Base-by-base conservation (phyloP, 2,329 filamentous ascomycete species). In the Leptographium radiaticola region DNA sequence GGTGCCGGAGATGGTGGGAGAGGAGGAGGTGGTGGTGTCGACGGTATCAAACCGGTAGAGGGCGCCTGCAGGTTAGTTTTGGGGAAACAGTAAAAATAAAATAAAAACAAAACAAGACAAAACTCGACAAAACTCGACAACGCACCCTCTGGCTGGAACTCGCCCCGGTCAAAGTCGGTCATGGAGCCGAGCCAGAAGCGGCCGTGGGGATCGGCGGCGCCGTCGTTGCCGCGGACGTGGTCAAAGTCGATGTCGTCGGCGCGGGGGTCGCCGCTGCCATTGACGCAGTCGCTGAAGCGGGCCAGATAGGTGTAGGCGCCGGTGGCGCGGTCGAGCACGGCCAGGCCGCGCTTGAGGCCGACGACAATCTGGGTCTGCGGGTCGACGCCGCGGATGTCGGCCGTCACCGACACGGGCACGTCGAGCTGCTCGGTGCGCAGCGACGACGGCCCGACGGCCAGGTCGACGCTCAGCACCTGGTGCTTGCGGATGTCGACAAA, bases 111-210 rank as follows among this genome's bases (percentile, higher is more conserved):
- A n/a, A n/a, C n/a, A n/a, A n/a, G n/a, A n/a, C n/a, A n/a, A n/a
- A n/a, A n/a, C n/a, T n/a, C n/a, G n/a, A n/a, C n/a, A n/a, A n/a
- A n/a, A n/a, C n/a, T n/a, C 31, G 20, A 30, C 7, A 6, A 46
- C 70, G 65, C 61, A 78, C 78, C 77, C 66, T 84, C 77, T 47
- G 80, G 71, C 62, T 82, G 72, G 53, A 87, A 84, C 4, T 68
- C 67, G 38, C 77, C 76, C 20, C 70, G 60, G 16, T 68, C 68
- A 61, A 81, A 79, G 63, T 95, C 88, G 58, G 88, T 93, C 87
- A 95, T 95, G 58, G 80, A 80, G 9, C 89, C 88, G 7, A 89
- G 75, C 86, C 88, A 95, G 70, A 91, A 93, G 38, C 88, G 75
- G 36, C 90, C 89, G 58, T 83, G 76, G 31, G 81, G 83, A 64